phyloP scores from a whole-genome alignment of 1,284 basidiomycete species.

The Irpex lacteus region DNA sequence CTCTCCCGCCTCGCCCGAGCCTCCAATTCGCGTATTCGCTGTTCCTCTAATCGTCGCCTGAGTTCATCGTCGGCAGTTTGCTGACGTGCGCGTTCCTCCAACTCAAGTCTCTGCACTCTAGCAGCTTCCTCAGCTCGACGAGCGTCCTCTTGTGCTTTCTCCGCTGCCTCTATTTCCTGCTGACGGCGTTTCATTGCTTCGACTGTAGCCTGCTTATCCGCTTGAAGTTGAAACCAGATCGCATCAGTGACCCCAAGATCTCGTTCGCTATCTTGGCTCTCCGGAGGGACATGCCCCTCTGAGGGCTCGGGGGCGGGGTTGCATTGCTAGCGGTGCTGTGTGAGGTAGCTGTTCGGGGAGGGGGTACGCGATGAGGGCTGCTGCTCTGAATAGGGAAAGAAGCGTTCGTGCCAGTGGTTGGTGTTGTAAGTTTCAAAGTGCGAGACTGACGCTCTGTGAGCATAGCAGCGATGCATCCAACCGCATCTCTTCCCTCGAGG shows the following conservation, averaged over 20 bases:
- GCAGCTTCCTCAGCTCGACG: conserved; percentile 15
- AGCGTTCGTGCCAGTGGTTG: background rate
- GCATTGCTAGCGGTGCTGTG: conserved; percentile 3
- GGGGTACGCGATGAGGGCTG: background rate
- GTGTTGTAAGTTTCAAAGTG: conserved; percentile 14
- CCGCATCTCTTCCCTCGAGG: conserved; percentile 22
- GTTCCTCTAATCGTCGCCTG: conserved; percentile 25
- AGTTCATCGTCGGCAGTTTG: conserved; percentile 22
- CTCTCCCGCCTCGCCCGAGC: conserved; percentile 25
- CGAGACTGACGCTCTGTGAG: conserved; percentile 24
- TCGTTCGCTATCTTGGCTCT: conserved; percentile 20
- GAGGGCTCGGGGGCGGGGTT: conserved; percentile 1
- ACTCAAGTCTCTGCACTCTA: background rate
- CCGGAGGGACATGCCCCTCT: background rate
- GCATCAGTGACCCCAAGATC: conserved; percentile 45
- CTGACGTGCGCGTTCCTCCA: conserved; percentile 14
- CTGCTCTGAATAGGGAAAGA: conserved; percentile 3
- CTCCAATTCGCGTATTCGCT: conserved; percentile 23
- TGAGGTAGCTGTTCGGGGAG: conserved; percentile 1
- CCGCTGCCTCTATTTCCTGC: conserved; percentile 9
- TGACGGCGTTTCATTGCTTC: conserved; percentile 15
- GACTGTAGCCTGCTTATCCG: conserved; percentile 31
- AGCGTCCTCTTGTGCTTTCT: conserved; percentile 5
- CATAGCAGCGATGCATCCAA: conserved; percentile 28
- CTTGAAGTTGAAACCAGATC: conserved; percentile 42